Percentiles rank a stretch among this genome's conserved stretches.
phyloP scores from a whole-genome alignment of 176 grass and related monocot genomes.

The Eragrostis curvula region DNA sequence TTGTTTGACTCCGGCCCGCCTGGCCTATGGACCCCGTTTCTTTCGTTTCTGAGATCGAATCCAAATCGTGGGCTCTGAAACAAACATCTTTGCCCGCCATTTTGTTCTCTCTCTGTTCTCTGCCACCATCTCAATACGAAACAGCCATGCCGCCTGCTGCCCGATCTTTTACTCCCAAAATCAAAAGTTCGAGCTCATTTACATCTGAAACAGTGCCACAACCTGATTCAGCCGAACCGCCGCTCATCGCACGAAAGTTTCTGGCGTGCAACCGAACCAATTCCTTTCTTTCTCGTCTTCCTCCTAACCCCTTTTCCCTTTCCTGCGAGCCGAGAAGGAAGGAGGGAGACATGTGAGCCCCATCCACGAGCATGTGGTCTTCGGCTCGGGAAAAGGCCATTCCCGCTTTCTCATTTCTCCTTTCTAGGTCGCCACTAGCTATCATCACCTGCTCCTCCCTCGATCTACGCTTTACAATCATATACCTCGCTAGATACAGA shows the following conservation, averaged over 20 bases:
- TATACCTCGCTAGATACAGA: constrained; percentile 36
- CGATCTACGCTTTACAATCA: constrained; percentile 49
- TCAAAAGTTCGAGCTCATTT: not conserved
- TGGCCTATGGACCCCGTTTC: not conserved
- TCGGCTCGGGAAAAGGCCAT: constrained; percentile 42
- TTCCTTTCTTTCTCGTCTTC: not conserved
- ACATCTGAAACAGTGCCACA: not conserved
- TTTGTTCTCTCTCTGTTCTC: not conserved
- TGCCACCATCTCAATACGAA: too few species aligned
- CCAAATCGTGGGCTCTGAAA: not conserved
- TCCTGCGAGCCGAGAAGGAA: constrained; percentile 9
- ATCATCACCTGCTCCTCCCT: constrained; percentile 36
- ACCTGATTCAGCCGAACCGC: not conserved
- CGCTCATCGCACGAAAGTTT: not conserved
- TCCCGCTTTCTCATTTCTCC: constrained; percentile 28
- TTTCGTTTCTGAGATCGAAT: not conserved
- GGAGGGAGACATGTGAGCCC: constrained; percentile 42
- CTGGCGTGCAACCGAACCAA: not conserved
- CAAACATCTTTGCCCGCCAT: not conserved
- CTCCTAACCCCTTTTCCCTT: not conserved
- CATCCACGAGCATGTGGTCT: constrained; percentile 52
- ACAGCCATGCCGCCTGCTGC: too few species aligned
- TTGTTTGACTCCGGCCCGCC: not conserved
- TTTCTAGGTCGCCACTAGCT: constrained; percentile 53
- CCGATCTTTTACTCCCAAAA: not conserved